Evolutionary conservation across 306 rosid genomes (phyloP), one percentile per base, ranked within the genome.

Genomic region (Cucurbita argyrosperma): DNA sequence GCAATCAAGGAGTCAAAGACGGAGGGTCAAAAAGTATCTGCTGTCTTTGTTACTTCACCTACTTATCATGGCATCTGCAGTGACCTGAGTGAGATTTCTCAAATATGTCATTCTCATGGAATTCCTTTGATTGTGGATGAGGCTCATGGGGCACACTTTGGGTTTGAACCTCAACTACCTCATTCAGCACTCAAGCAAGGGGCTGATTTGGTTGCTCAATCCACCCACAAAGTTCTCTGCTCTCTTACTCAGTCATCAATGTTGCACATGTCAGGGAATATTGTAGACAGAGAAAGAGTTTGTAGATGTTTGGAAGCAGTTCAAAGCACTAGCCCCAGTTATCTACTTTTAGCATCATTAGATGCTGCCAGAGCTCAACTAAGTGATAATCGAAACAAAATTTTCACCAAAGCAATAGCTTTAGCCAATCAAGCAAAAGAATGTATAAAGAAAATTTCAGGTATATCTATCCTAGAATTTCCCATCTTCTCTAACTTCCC

Each of bases 111-210:
- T 82, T 83, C 86, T 73, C 84, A 43, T 52, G 86, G 83, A 57
- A 85, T 92, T 78, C 98, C 96, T 75, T 76, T 92, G 71, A 85
- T 90, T 16, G 96, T 92, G 55, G 98, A 92, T 81, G 98, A 90
- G 87, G 98, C 98, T 72, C 98, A 92, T 18, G 98, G 96, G 23
- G 96, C 96, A 74, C 96, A 90, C 77, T 81, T 90, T 2, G 98
- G 96, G 52, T 85, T 92, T 74, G 92, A 89, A 80, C 76, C 96
- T 37, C 78, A 82, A 50, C 77, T 89, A 21, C 97, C 97, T 47
- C 76, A 74, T 57, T 89, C 97, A 0, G 96, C 96, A 26, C 86
- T 91, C 67, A 87, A 84, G 79, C 96, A 83, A 80, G 96, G 90
- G 8, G 95, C 87, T 76, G 97, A 90, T 83, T 59, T 88, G 74